Conservation (phyloP, 1,284 basidiomycete genomes). For the Puccinia horiana region DNA sequence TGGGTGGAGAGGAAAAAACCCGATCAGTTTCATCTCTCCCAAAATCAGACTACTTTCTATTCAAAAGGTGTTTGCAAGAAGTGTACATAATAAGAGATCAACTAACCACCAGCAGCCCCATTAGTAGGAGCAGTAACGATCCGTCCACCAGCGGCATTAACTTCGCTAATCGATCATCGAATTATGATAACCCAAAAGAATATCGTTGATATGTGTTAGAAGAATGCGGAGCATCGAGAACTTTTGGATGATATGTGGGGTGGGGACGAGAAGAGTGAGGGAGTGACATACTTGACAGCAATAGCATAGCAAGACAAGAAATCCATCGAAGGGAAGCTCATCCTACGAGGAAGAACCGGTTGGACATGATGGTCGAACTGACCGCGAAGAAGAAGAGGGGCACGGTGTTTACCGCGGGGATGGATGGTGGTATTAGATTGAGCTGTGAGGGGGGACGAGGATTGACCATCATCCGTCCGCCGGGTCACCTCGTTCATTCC, state of each 20-base stretch:
- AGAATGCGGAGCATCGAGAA: no score
- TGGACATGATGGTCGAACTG: slow-evolving; percentile 78
- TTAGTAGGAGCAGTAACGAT: slow-evolving; percentile 94
- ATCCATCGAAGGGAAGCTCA: slow-evolving; percentile 87
- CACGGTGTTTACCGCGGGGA: slow-evolving; percentile 40
- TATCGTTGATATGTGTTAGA: no score
- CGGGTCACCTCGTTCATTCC: neutral
- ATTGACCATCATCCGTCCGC: neutral
- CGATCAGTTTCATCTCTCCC: neutral
- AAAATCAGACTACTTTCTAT: neutral
- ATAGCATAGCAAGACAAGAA: slow-evolving; percentile 90
- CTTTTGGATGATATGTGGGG: neutral
- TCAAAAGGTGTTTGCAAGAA: neutral
- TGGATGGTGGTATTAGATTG: slow-evolving; percentile 41
- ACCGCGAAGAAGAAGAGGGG: slow-evolving; percentile 66
- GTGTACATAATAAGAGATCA: neutral
- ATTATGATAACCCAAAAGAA: neutral
- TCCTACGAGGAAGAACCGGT: slow-evolving; percentile 71
- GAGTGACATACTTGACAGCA: slow-evolving; percentile 67
- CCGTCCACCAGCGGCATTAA: slow-evolving; percentile 85
- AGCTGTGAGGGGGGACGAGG: neutral
- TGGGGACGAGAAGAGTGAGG: neutral
- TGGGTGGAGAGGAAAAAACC: neutral
- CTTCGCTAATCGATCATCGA: slow-evolving; percentile 61
- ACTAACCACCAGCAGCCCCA: slow-evolving; percentile 61